These are phyloP conservation scores for Pezicula carpinea DNA, from an alignment of 2,329 filamentous ascomycete species.

Conservation along the genomic window DNA sequence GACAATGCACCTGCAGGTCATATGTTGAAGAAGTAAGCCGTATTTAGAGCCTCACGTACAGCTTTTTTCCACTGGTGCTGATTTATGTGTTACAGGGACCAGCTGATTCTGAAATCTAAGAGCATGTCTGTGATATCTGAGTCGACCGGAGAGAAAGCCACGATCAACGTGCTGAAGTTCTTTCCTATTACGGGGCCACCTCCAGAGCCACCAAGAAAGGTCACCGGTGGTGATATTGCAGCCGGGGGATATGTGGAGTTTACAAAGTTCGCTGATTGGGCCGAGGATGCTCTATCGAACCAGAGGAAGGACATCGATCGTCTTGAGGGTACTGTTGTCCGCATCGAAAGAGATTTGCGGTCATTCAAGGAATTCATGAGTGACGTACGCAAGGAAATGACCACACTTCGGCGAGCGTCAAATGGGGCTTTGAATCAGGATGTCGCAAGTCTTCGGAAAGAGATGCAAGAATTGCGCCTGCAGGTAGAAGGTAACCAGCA, in stretches of 20 bases:
- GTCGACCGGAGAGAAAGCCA: conserved; percentile 15
- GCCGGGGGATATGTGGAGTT: neutral
- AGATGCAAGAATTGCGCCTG: conserved; percentile 6
- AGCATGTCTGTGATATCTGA: conserved; percentile 21
- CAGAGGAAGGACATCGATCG: conserved; percentile 28
- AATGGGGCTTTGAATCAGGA: conserved; percentile 7
- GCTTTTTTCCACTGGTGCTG: too few species aligned
- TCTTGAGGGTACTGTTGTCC: conserved; percentile 18
- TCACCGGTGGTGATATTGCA: neutral
- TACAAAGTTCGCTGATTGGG: conserved; percentile 20
- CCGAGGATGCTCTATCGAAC: conserved; percentile 16
- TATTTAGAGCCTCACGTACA: neutral
- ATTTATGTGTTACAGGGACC: conserved; percentile 16
- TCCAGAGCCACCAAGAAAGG: neutral
- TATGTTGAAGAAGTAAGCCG: conserved; percentile 22
- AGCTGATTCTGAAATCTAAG: conserved; percentile 23
- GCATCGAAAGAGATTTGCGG: conserved; percentile 24
- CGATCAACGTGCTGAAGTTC: conserved; percentile 14
- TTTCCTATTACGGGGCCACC: conserved; percentile 13
- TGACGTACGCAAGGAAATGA: conserved; percentile 19
- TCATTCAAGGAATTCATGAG: conserved; percentile 26
- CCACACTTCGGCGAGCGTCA: conserved; percentile 5
- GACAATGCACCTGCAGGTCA: conserved; percentile 25
- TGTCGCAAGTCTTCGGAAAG: conserved; percentile 5
- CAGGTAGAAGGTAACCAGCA: conserved; percentile 3